phyloP scores from a whole-genome alignment of 352 stramenopile species.

The Peronospora destructor region DNA sequence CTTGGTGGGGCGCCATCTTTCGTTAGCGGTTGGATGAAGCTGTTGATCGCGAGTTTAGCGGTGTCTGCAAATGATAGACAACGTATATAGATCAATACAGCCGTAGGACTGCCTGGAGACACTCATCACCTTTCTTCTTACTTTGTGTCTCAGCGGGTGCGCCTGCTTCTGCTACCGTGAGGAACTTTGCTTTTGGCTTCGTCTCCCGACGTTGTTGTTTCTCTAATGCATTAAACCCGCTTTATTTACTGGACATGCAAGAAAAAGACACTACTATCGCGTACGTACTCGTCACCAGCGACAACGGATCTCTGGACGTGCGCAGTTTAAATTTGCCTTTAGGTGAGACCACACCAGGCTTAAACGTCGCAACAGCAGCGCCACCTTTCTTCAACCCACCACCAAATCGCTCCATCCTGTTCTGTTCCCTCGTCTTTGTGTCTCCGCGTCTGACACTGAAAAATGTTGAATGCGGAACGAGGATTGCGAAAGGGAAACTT shows the following conservation, averaged over 20 bases:
- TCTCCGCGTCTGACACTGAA: conserved; percentile 9
- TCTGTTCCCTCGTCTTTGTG: conserved; percentile 1
- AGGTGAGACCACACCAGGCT: background rate
- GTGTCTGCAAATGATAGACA: conserved; percentile 4
- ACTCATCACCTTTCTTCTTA: conserved; percentile 6
- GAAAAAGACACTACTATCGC: background rate
- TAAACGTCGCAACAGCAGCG: background rate
- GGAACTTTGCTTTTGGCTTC: conserved; percentile 19
- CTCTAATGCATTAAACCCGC: conserved; percentile 6
- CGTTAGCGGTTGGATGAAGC: conserved; percentile 10
- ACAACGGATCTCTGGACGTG: conserved; percentile 13
- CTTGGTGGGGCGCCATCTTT: conserved; percentile 4
- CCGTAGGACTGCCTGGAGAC: background rate
- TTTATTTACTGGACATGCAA: background rate
- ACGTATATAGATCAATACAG: background rate
- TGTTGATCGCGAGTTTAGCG: conserved; percentile 11
- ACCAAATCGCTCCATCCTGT: conserved; percentile 16
- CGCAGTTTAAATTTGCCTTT: conserved; percentile 28
- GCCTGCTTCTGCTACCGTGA: conserved; percentile 1
- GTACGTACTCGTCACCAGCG: conserved; percentile 20
- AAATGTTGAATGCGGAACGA: conserved; percentile 23
- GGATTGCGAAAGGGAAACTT: conserved; percentile 18
- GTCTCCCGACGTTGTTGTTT: conserved; percentile 17
- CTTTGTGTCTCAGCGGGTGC: conserved; percentile 10
- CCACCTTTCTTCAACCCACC: conserved; percentile 5